Evolutionary conservation across 148 eudicot species (phyloP), one percentile per base, ranked within the genome.

Genomic region (Polygonum maritimum): DNA sequence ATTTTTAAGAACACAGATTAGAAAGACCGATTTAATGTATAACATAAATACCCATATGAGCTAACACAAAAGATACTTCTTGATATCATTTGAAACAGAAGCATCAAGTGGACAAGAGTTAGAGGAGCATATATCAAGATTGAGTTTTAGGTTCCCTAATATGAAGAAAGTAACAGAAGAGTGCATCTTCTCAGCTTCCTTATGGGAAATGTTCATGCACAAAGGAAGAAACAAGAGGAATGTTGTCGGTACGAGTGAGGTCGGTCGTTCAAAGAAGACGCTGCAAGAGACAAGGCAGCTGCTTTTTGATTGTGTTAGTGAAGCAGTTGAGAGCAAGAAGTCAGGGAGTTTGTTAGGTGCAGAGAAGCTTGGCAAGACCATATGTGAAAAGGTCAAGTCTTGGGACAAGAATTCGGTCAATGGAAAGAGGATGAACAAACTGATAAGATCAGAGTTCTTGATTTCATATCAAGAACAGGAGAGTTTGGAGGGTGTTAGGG

Each of bases 261-360:
- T n/a, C 41, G 6, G 71, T n/a, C 38, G 35, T 14, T 79, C 87
- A 22, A 86, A 72, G 76, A 85, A 78, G 75, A 81, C 79, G 0
- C n/a, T 85, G 60, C 85, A 80, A 73, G 82, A 87, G 55, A 76
- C 87, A 45, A 84, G 84, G 41, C 88, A 85, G 76, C 78, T 92
- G 45, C 77, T 90, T 35, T 82, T 92, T 18, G 97, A 90, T 48
- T 89, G 87, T 57, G 84, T 89, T 63, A 80, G 85, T 73, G 95
- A 90, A 21, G 78, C 83, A 4, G 77, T 86, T 3, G 96, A 88
- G 75, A 75, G 60, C 31, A 74, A 49, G 65, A 81, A 79, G 15
- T 75, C 77, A 18, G 69, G 80, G 31, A 55, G 65, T 54, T 49
- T 78, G n/a, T 51, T 86, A 71, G 89, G 84, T 19, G 47, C 89